Evolutionary conservation across 805 yeast species (phyloP), one percentile per base, ranked within the genome.

Genomic region (Priceomyces haplophilus): DNA sequence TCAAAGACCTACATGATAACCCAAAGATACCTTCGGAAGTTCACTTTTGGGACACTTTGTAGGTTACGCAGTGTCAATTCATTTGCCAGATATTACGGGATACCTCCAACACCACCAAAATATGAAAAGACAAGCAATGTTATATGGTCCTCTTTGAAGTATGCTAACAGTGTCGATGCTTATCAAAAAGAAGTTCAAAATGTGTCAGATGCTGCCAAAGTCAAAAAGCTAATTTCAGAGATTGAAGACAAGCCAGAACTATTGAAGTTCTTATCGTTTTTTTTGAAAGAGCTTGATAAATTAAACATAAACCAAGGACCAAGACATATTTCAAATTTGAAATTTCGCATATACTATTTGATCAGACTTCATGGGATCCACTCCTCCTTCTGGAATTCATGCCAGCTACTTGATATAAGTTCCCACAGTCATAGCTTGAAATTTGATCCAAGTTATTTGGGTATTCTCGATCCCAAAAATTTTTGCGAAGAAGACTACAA

Each of bases 391-490:
- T 70, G 75, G 73, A 68, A 62, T 4, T 51, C 57, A 39, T 65
- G 73, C 43, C 58, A 49, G 17, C 37, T 52, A 5, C 44, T 49
- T 25, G 62, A 64, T 23, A 52, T 69, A 4, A 58, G 72, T 12
- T 52, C 62, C 31, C 64, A 61, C 19, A 47, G 41, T 7, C 72
- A 70, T 47, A 36, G 35, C 34, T 47, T 70, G 20, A 52, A 54
- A 7, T 54, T 51, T 34, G 42, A 51, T 31, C 56, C 59, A 2
- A 32, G 45, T 12, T 46, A 58, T 29, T 46, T 70, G 13, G 76
- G 76, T 11, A 38, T 69, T 4, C 51, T 70, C 24, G 75, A 70
- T 47, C 76, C 76, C 1, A 45, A 46, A 34, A 56, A 70, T 46
- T 70, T 66, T 47, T 49, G 54, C 1, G 17, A n/a, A 2, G 57